Percentiles rank a stretch among this genome's conserved stretches.
These are phyloP conservation scores for Cercospora canescens DNA, from an alignment of 2,329 filamentous ascomycete species.

Conservation along the genomic window DNA sequence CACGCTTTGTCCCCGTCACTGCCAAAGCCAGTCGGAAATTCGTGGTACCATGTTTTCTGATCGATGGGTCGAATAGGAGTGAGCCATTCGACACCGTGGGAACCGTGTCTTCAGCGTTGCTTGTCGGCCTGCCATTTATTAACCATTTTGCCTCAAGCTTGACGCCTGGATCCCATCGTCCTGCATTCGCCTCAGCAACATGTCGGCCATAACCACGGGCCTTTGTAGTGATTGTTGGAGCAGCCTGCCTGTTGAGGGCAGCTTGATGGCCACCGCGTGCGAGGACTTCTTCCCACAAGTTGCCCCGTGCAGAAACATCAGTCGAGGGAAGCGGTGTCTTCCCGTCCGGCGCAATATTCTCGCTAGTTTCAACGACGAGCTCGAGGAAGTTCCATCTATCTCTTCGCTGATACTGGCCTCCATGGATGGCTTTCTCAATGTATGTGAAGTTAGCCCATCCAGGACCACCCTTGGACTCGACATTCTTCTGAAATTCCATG, in stretches of 20 bases:
- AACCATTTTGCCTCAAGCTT: conserved; percentile 37
- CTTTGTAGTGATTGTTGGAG: conserved; percentile 21
- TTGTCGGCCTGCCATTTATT: conserved; percentile 29
- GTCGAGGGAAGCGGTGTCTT: conserved; percentile 30
- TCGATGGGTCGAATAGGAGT: background rate
- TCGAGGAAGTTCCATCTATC: conserved; percentile 39
- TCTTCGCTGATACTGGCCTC: conserved; percentile 36
- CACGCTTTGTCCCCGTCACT: background rate
- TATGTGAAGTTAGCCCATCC: conserved; percentile 42
- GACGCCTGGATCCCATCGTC: conserved; percentile 42
- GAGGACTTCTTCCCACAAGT: conserved; percentile 39
- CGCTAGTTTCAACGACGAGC: conserved; percentile 33
- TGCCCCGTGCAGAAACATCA: conserved; percentile 33
- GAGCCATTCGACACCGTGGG: background rate
- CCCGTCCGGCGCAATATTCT: conserved; percentile 37
- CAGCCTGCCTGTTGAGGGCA: conserved; percentile 36
- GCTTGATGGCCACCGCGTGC: conserved; percentile 36
- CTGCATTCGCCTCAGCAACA: conserved; percentile 25
- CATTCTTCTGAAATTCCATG: conserved; percentile 36
- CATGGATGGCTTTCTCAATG: conserved; percentile 34
- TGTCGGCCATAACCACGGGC: background rate
- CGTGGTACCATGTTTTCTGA: background rate
- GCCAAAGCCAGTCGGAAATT: background rate
- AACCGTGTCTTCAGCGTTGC: background rate
- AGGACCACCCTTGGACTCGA: conserved; percentile 35